phyloP scores from a whole-genome alignment of 352 stramenopile species.

The Globisporangium cylindrosporum region DNA sequence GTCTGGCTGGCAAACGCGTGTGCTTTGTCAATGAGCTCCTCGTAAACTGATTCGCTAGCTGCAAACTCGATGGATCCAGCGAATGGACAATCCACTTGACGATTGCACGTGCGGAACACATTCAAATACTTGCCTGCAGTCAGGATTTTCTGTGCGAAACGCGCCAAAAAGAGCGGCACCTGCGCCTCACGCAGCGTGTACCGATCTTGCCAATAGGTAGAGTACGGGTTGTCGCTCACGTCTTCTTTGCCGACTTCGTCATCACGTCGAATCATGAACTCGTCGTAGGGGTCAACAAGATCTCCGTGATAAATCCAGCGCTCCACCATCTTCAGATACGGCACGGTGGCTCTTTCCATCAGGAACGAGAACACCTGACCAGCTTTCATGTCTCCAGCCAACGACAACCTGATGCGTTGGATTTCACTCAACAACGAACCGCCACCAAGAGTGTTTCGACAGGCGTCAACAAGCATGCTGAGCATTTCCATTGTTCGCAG shows the following conservation, averaged over 20 bases:
- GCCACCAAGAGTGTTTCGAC: conserved; percentile 74
- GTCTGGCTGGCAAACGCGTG: conserved; percentile 77
- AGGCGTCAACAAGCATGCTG: conserved; percentile 73
- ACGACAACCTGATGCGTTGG: conserved; percentile 74
- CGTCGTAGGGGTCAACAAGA: conserved; percentile 88
- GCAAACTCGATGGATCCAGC: conserved; percentile 63
- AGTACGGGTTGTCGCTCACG: conserved; percentile 86
- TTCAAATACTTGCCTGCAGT: conserved; percentile 93
- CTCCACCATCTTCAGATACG: conserved; percentile 90
- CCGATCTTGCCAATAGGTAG: conserved; percentile 87
- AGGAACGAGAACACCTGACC: conserved; percentile 80
- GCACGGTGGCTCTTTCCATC: conserved; percentile 76
- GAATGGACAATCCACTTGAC: conserved; percentile 79
- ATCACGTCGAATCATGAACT: conserved; percentile 90
- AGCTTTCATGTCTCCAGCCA: conserved; percentile 78
- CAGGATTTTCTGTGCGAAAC: conserved; percentile 82
- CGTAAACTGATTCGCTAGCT: conserved; percentile 65
- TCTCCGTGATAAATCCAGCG: conserved; percentile 90
- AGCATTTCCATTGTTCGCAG: conserved; percentile 93
- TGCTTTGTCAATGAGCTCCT: conserved; percentile 83
- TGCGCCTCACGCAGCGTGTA: conserved; percentile 80
- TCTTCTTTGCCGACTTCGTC: conserved; percentile 76
- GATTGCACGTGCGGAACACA: conserved; percentile 82
- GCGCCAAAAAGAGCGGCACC: conserved; percentile 78
- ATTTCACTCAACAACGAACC: conserved; percentile 91